Percentiles rank a stretch among this genome's conserved stretches.
Evolutionary conservation across 805 yeast genomes (phyloP).

Genomic region (Wickerhamiella siamensis): DNA sequence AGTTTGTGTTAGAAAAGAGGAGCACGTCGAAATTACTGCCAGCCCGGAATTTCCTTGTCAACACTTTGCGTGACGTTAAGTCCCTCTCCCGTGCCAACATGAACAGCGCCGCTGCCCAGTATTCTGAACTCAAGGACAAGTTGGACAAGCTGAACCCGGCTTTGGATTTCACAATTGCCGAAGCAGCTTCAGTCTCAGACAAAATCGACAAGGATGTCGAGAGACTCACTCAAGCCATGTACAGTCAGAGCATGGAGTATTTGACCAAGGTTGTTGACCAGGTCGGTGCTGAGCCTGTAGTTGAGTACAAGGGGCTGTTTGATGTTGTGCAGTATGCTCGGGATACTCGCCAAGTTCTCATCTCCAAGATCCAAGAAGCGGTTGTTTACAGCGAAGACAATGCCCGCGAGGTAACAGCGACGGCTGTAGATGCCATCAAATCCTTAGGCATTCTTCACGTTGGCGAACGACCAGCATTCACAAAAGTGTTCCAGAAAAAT

Average conservation of each 20-base stretch:
- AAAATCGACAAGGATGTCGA: constrained; percentile 53
- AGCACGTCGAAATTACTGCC: constrained; percentile 81
- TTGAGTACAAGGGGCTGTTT: constrained; percentile 48
- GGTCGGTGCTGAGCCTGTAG: constrained; percentile 38
- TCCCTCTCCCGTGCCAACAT: constrained; percentile 50
- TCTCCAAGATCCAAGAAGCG: constrained; percentile 46
- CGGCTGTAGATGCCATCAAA: constrained; percentile 48
- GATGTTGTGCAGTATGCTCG: constrained; percentile 54
- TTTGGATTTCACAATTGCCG: constrained; percentile 38
- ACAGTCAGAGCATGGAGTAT: constrained; percentile 42
- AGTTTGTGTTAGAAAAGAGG: constrained; percentile 78
- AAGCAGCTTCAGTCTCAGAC: constrained; percentile 42
- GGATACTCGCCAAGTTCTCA: constrained; percentile 52
- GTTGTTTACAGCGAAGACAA: constrained; percentile 51
- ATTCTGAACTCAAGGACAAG: constrained; percentile 32
- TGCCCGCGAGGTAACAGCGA: constrained; percentile 48
- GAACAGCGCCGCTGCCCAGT: constrained; percentile 37
- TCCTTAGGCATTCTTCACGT: constrained; percentile 47
- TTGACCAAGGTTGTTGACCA: constrained; percentile 39
- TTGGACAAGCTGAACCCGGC: constrained; percentile 49
- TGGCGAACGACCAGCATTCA: constrained; percentile 40
- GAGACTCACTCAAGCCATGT: constrained; percentile 38
- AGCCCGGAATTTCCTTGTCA: constrained; percentile 71
- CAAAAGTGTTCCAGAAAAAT: constrained; percentile 37
- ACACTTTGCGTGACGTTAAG: constrained; percentile 51